These are phyloP conservation scores for Neonectria punicea DNA, from an alignment of 2,329 filamentous ascomycete species.

Conservation along the genomic window DNA sequence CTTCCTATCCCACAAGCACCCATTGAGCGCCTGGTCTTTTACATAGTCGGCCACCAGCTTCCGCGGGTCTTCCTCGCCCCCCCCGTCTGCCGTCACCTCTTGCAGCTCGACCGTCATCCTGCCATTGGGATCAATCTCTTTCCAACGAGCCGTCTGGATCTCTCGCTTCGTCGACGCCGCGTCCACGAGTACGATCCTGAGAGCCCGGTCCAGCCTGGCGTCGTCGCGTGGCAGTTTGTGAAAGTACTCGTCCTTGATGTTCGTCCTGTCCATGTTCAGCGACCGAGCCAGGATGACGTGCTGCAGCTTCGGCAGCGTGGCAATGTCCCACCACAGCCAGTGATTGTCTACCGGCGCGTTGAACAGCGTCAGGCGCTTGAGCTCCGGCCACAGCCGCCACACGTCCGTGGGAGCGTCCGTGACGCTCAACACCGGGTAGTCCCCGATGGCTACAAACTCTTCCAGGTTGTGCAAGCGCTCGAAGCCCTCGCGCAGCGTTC, in stretches of 20 bases:
- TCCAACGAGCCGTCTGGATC: constrained; percentile 45
- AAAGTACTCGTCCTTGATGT: constrained; percentile 56
- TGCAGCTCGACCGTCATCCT: constrained; percentile 53
- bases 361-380: constrained; percentile 57
- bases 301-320: constrained; percentile 49
- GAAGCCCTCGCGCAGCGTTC: constrained; percentile 58
- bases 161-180: constrained; percentile 37
- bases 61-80: constrained; percentile 45
- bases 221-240: constrained; percentile 45
- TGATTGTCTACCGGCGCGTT: constrained; percentile 50
- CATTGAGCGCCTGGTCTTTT: constrained; percentile 52
- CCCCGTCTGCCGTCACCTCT: constrained; percentile 51
- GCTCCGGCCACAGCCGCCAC: constrained; percentile 56
- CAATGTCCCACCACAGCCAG: constrained; percentile 53
- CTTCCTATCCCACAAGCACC: constrained; percentile 52
- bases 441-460: constrained; percentile 59
- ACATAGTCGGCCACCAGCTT: constrained; percentile 55
- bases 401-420: constrained; percentile 49
- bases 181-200: constrained; percentile 49
- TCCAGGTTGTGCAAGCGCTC: constrained; percentile 54
- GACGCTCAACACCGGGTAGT: constrained; percentile 56
- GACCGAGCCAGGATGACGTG: constrained; percentile 56
- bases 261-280: constrained; percentile 45
- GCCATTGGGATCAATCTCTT: constrained; percentile 49
- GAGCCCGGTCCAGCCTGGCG: constrained; percentile 40